A percentile compares a stretch with the other conserved stretches of the same genome.
Conservation (phyloP, 345 rosid genomes). For the Corchorus olitorius region DNA sequence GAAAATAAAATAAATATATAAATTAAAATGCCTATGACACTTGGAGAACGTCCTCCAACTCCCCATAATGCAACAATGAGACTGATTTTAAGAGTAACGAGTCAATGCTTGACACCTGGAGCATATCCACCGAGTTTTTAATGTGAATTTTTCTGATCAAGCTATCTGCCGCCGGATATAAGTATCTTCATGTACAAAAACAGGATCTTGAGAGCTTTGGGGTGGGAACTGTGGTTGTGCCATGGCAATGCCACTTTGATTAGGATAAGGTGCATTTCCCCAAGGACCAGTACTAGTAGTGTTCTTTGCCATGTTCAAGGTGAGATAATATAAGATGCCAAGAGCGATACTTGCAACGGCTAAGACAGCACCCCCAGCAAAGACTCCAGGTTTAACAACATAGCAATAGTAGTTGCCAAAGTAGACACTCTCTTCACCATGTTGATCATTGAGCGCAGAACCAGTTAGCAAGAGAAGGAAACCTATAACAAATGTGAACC, state of each 20-base stretch:
- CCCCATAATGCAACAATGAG: neutral
- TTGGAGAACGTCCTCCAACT: no score
- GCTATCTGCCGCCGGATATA: conserved; percentile 72
- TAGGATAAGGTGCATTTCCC: conserved; percentile 32
- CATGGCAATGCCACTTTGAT: conserved; percentile 62
- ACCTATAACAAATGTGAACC: conserved; percentile 82
- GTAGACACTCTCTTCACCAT: conserved; percentile 48
- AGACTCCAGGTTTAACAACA: conserved; percentile 82
- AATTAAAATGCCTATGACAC: neutral
- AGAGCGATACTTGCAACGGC: conserved; percentile 58
- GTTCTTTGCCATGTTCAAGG: conserved; percentile 48
- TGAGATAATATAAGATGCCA: conserved; percentile 70
- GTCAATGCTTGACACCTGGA: neutral
- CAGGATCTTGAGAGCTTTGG: conserved; percentile 57
- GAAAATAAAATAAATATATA: neutral
- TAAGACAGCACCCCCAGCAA: conserved; percentile 69
- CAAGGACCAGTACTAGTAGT: conserved; percentile 23
- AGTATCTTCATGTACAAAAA: conserved; percentile 79
- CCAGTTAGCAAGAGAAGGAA: conserved; percentile 79
- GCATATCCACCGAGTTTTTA: neutral
- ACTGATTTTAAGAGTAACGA: neutral
- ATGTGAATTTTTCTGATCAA: conserved; percentile 30
- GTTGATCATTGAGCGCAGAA: conserved; percentile 75
- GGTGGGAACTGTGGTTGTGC: conserved; percentile 74
- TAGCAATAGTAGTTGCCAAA: conserved; percentile 63